Base-by-base conservation (phyloP, 2,329 filamentous ascomycete genomes). In the Cadophora sp. region DNA sequence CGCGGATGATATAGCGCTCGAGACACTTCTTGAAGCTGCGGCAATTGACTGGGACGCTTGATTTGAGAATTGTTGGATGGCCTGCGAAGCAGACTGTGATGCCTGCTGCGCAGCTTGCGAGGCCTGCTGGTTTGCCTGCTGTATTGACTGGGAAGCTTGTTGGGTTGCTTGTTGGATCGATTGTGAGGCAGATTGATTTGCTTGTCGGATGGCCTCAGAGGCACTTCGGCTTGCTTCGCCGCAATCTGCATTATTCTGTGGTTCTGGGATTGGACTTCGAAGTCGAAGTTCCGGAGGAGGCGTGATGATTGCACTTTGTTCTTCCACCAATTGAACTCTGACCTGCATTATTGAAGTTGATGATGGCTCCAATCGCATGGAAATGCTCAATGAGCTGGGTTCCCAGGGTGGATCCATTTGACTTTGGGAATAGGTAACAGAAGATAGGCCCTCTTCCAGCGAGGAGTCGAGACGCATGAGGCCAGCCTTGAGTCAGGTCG, bases 1-100 rank as follows among this genome's bases (percentile, higher is more conserved):
- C 20, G 73, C 73, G n/a, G 71, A 73, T n/a, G 69, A 70, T 24
- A 70, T 41, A 6, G 71, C 71, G 43, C 69, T 69, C 5, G 71
- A 59, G 6, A 71, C 70, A 63, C 70, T 75, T 68, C 71, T 68
- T 6, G 71, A 73, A 6, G 71, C 72, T n/a, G 67, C 68, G 11
- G 71, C 66, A 30, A 76, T 73, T 6, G 73, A 73, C 61, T 74
- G 68, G 11, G 65, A 71, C 4, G 73, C 74, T 64, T 67, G 30
- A 47, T 65, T 67, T 33, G 64, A 67, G 16, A 67, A 67, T 39
- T 67, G 69, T 56, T 68, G 69, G 30, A 70, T 70, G 2, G 69
- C 70, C 41, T 76, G 65, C n/a, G 70, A 73, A 16, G 71, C 70
- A 7, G 68, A 71, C 51, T 74, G 70, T n/a, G 61, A 62, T 4